Percentiles rank a stretch among this genome's conserved stretches.
Evolutionary conservation across 2,329 filamentous ascomycete species (phyloP).

Genomic region (Elsinoe fawcettii): DNA sequence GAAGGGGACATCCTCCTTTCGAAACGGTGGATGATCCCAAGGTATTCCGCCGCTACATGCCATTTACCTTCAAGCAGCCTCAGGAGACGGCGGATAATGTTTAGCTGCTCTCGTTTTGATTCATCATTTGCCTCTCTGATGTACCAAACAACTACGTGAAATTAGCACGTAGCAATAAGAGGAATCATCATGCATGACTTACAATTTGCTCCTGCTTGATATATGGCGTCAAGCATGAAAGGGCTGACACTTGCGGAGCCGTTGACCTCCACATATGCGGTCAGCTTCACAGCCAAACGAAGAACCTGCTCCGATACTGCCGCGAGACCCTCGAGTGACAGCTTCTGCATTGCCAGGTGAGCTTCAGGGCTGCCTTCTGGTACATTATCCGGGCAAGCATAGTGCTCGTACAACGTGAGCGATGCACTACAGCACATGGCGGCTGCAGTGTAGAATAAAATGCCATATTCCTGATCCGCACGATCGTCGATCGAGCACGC

Average conservation of each 20-base stretch:
- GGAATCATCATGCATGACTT: neutral
- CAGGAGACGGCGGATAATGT: neutral
- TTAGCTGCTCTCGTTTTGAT: neutral
- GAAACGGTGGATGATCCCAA: neutral
- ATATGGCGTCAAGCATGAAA: neutral
- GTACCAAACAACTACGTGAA: neutral
- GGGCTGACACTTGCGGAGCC: neutral
- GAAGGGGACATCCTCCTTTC: neutral
- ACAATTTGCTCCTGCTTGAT: neutral
- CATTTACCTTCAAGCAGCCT: neutral
- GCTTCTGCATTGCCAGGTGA: neutral
- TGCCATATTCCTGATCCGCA: neutral
- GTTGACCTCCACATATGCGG: neutral
- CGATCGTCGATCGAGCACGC: neutral
- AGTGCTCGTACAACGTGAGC: constrained; percentile 24
- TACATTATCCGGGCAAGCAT: neutral
- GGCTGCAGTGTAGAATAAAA: neutral
- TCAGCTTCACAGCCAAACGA: neutral
- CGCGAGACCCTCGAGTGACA: neutral
- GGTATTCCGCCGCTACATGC: neutral
- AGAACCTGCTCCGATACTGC: neutral
- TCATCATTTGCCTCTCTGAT: neutral
- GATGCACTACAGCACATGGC: constrained; percentile 39
- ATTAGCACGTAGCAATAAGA: no score
- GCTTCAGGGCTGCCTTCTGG: neutral